Percentiles rank a stretch among this genome's conserved stretches.
These are phyloP conservation scores for Aegle marmelos DNA, from an alignment of 345 rosid genomes.

Conservation along the genomic window DNA sequence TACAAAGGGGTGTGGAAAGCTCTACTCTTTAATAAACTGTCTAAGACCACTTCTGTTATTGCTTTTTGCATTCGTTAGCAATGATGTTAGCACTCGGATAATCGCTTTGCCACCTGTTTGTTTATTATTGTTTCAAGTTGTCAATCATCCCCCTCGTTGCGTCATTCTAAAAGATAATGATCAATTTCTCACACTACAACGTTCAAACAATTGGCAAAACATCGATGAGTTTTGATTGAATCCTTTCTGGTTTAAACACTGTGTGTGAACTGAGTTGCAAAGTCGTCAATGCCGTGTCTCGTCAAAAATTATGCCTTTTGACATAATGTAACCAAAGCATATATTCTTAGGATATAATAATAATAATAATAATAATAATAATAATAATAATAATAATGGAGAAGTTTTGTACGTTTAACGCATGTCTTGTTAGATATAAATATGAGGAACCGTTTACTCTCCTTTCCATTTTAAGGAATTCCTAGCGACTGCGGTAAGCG, in stretches of 20 bases:
- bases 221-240: too few relatives aligned
- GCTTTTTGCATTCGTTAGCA: neutral
- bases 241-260: neutral
- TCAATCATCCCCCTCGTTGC: neutral
- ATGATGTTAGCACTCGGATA: neutral
- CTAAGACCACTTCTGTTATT: too few relatives aligned
- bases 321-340: conserved; percentile 7
- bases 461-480: too few relatives aligned
- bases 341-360: conserved; percentile 4
- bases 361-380: too few relatives aligned
- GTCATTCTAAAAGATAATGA: neutral
- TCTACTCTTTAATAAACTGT: too few relatives aligned
- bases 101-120: neutral
- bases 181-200: neutral
- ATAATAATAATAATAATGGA: too few relatives aligned
- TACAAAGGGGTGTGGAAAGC: too few relatives aligned
- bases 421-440: too few relatives aligned
- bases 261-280: neutral
- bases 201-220: too few relatives aligned
- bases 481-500: too few relatives aligned
- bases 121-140: neutral
- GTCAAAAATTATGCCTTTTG: neutral
- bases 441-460: too few relatives aligned
- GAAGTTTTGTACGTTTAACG: too few relatives aligned
- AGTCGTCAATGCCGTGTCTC: neutral